Base-by-base conservation (phyloP, 495 filamentous ascomycete genomes). In the Podospora appendiculata region DNA sequence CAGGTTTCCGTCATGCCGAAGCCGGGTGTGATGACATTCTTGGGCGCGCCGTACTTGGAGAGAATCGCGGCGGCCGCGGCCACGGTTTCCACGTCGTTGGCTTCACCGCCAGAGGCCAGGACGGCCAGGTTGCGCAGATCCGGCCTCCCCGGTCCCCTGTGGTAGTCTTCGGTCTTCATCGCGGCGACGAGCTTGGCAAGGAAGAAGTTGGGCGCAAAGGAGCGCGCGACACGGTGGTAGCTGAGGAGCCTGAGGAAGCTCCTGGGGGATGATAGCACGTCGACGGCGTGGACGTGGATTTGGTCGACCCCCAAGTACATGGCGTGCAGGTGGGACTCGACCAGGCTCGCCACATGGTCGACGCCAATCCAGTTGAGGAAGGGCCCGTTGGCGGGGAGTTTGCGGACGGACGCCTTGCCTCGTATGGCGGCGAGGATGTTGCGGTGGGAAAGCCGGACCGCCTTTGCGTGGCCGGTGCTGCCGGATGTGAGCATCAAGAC, bases 1-100 rank as follows among this genome's bases (percentile, higher is more conserved):
- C 74, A 78, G 0, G 76, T 79, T 52, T 80, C 77, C 0, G 77
- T 80, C 77, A 80, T 78, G 10, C 77, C 75, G 34, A 79, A 79
- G 36, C 47, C 4, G 12, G 18, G 14, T 11, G 33, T 9, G 47
- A 41, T 5, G 18, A 41, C 4, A n/a, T 50, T 32, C 7, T 42
- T 12, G 16, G 14, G 18, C 33, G 47, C 36, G 1, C 69, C 69
- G 14, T 42, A 18, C 41, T 9, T 10, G 16, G 8, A 2, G 4
- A 42, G 41, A 3, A 42, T 13, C 41, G 41, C 41, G 12, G 41
- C 14, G 1, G 14, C 11, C 3, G 8, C 8, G 2, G 11, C 14
- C 7, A 8, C 7, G 8, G 41, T 42, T 3, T 42, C 41, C 2
- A 42, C 14, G 14, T 42, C 41, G 41, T 16, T 42, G 41, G 41